A percentile compares a stretch with the other conserved stretches of the same genome.
phyloP scores from a whole-genome alignment of 202 grass and related monocot species.

The Carex sylvatica region DNA sequence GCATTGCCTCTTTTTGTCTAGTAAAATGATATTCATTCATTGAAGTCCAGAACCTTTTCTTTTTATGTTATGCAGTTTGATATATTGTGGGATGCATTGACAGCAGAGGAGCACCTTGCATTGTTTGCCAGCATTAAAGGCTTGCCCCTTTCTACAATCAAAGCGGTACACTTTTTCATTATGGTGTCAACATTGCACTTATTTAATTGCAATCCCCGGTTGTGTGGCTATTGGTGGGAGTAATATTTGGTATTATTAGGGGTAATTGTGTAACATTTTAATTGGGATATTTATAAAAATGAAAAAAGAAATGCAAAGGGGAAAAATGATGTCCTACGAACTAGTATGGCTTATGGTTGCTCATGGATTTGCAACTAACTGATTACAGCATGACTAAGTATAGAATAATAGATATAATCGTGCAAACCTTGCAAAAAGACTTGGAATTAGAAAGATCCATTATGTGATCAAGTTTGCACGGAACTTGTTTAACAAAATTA shows the following conservation, averaged over 20 bases:
- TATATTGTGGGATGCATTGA: conserved; percentile 94
- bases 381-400: neutral
- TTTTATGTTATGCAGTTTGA: conserved; percentile 63
- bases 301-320: neutral
- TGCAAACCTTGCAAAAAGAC: neutral
- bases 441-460: neutral
- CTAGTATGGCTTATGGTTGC: neutral
- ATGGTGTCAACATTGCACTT: conserved; percentile 11
- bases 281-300: neutral
- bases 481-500: neutral
- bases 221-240: neutral
- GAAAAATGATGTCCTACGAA: neutral
- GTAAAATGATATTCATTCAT: neutral
- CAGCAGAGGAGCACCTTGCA: conserved; percentile 75
- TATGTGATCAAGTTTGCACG: neutral
- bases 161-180: conserved; percentile 51
- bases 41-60: neutral
- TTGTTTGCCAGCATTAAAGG: conserved; percentile 98
- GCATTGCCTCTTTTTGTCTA: neutral
- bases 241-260: neutral
- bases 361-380: neutral
- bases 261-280: conserved; percentile 10
- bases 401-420: neutral
- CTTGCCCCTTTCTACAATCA: conserved; percentile 61
- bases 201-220: neutral